These are phyloP conservation scores for Suillus clintonianus DNA, from an alignment of 768 basidiomycete genomes.

Conservation along the genomic window DNA sequence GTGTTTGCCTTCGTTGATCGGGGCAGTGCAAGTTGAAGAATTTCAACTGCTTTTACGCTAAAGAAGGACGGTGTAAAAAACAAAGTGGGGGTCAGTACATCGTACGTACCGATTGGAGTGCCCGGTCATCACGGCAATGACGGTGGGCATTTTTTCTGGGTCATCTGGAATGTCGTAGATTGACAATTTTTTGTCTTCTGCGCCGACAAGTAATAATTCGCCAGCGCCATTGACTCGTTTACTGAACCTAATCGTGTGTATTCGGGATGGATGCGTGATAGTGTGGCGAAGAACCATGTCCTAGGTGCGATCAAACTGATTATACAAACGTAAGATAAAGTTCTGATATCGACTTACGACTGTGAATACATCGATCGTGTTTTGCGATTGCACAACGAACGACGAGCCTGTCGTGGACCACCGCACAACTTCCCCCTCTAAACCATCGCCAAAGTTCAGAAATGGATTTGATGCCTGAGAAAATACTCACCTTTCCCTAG, in stretches of 20 bases:
- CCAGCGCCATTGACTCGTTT: slow-evolving; percentile 54
- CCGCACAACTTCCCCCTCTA: slow-evolving; percentile 91
- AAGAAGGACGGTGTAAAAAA: slow-evolving; percentile 4
- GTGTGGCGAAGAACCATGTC: slow-evolving; percentile 77
- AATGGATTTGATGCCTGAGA: neutral
- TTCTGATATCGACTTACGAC: slow-evolving; percentile 47
- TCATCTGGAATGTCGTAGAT: slow-evolving; percentile 66
- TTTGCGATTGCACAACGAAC: slow-evolving; percentile 79
- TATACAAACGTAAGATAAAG: neutral
- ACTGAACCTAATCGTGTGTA: slow-evolving; percentile 84
- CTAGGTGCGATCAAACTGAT: slow-evolving; percentile 39
- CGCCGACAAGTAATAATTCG: slow-evolving; percentile 79
- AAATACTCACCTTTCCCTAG: slow-evolving; percentile 72
- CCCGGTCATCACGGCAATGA: slow-evolving; percentile 76
- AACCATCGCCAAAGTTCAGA: neutral
- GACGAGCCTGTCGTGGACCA: slow-evolving; percentile 80
- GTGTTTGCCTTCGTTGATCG: slow-evolving; percentile 16
- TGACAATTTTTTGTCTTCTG: slow-evolving; percentile 87
- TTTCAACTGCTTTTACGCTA: slow-evolving; percentile 83
- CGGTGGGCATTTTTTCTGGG: slow-evolving; percentile 44
- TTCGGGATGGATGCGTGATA: slow-evolving; percentile 74
- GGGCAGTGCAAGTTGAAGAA: slow-evolving; percentile 61
- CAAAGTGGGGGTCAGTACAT: neutral
- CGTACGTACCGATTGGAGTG: slow-evolving; percentile 76
- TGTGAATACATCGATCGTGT: slow-evolving; percentile 79